Conservation (phyloP, 2,329 filamentous ascomycete species). For the Scedosporium boydii region DNA sequence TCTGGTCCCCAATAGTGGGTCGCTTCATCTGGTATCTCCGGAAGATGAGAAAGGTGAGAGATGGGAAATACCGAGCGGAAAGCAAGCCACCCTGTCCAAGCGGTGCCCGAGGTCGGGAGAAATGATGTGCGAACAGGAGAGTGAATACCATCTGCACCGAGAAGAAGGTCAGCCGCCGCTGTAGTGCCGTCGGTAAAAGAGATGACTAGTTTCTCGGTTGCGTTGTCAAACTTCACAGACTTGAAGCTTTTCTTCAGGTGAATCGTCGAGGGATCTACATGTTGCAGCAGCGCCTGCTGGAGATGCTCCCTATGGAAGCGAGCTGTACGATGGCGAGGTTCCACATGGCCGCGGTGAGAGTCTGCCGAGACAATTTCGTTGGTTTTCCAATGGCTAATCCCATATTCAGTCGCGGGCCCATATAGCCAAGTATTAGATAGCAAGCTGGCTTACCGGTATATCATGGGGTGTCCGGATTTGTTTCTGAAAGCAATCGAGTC, state of each 20-base stretch:
- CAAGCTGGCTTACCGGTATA: constrained; percentile 25
- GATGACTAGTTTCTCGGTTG: constrained; percentile 18
- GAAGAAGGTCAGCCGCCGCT: constrained; percentile 33
- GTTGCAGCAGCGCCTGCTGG: constrained; percentile 34
- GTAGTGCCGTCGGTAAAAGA: constrained; percentile 37
- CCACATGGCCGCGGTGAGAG: constrained; percentile 25
- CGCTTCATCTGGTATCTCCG: constrained; percentile 28
- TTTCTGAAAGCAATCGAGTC: constrained; percentile 30
- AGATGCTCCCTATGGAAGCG: constrained; percentile 39
- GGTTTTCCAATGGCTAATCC: constrained; percentile 27
- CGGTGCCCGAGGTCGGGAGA: constrained; percentile 26
- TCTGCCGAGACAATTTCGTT: constrained; percentile 35
- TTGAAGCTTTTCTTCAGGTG: constrained; percentile 32
- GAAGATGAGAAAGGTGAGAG: constrained; percentile 26
- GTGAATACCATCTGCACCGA: constrained; percentile 45
- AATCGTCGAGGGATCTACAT: constrained; percentile 30
- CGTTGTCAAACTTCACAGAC: constrained; percentile 21
- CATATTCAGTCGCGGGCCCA: constrained; percentile 7
- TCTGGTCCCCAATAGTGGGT: constrained; percentile 33
- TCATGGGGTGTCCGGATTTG: constrained; percentile 31
- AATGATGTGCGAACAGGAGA: constrained; percentile 35
- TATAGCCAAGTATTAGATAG: neutral
- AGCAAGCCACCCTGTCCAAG: constrained; percentile 33
- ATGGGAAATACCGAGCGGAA: constrained; percentile 34
- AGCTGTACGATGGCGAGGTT: constrained; percentile 28